Evolutionary conservation across 164 flowering plant species (phyloP), one percentile per base, ranked within the genome.

Genomic region (Liquidambar formosana): DNA sequence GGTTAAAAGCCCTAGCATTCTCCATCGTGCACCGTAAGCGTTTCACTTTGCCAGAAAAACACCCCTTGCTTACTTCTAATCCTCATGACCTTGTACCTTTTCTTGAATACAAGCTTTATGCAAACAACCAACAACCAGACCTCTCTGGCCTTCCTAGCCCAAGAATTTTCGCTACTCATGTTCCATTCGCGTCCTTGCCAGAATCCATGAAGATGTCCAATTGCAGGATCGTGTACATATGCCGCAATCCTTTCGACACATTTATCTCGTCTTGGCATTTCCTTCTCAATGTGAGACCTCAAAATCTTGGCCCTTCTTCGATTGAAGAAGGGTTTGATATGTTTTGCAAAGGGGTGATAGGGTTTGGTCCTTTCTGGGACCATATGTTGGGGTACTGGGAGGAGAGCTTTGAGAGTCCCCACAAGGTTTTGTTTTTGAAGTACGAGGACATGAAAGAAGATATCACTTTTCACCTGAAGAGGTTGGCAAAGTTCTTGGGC

Each of bases 371-470:
- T 0, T 79, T 75, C 43, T 84, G 88, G 88, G 80, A 74, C 0
- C 88, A 84, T 23, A 76, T 84, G 79, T 59, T 79, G 67, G 85
- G 83, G 70, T 81, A 81, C 57, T 81, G 85, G 85, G 71, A 76
- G 3, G 78, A 68, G 52, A 84, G 88, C 68, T 13, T 72, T 43
- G 70, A 61, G 69, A 62, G 49, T 14, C 85, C 83, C 0, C 25
- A 81, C 10, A 76, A 75, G 57, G 79, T 84, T 4, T 44, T 84
- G 69, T 81, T 84, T 65, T 59, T 84, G 66, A 76, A 74, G 77
- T 84, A 81, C n/a, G 87, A 84, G 54, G 83, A 82, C 10, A 59
- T 80, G 80, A 80, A 80, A 46, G 73, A 68, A 51, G 77, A 82
- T 25, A 49, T 44, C 1, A 22, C 12, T 4, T 57, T 61, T 4